Percentiles rank a stretch among this genome's conserved stretches.
phyloP scores from a whole-genome alignment of 352 stramenopile species.

The Halophytophthora batemanensis region DNA sequence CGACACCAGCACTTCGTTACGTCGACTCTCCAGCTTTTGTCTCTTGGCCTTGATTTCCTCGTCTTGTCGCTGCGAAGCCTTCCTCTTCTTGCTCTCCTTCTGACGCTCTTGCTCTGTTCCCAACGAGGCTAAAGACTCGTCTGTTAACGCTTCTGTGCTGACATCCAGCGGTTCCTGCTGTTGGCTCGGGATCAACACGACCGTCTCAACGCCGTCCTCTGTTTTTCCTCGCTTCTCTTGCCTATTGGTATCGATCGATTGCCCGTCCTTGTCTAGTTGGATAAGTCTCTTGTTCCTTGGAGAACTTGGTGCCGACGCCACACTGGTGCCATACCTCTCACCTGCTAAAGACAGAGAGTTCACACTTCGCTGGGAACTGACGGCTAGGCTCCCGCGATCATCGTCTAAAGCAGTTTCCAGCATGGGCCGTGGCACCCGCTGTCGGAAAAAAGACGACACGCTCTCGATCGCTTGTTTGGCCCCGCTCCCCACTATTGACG shows the following conservation, averaged over 20 bases:
- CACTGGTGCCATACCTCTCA: conserved; percentile 5
- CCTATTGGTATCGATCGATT: neutral
- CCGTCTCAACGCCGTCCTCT: neutral
- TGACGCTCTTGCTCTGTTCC: conserved; percentile 16
- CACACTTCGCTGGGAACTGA: neutral
- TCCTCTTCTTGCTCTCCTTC: conserved; percentile 19
- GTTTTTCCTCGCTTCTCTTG: neutral
- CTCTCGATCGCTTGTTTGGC: conserved; percentile 14
- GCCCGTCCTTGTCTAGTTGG: conserved; percentile 9
- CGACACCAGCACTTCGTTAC: conserved; percentile 43
- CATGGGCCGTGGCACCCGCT: conserved; percentile 8
- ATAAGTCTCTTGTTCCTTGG: conserved; percentile 19
- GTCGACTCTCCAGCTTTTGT: conserved; percentile 27
- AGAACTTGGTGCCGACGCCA: conserved; percentile 2
- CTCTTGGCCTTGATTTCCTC: conserved; percentile 20
- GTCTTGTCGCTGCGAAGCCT: conserved; percentile 12
- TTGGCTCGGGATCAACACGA: conserved; percentile 10
- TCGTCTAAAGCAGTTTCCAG: conserved; percentile 18
- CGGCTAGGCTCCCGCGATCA: conserved; percentile 4
- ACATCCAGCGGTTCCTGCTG: conserved; percentile 5
- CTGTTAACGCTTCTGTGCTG: neutral
- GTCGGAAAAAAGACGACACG: conserved; percentile 22
- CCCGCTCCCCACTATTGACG: conserved; percentile 7
- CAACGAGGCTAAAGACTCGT: neutral
- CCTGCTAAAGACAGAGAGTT: conserved; percentile 17